Percentiles rank a stretch among this genome's conserved stretches.
These are phyloP conservation scores for Wickerhamomyces sp. DNA, from an alignment of 1,139 yeast species.

Conservation along the genomic window DNA sequence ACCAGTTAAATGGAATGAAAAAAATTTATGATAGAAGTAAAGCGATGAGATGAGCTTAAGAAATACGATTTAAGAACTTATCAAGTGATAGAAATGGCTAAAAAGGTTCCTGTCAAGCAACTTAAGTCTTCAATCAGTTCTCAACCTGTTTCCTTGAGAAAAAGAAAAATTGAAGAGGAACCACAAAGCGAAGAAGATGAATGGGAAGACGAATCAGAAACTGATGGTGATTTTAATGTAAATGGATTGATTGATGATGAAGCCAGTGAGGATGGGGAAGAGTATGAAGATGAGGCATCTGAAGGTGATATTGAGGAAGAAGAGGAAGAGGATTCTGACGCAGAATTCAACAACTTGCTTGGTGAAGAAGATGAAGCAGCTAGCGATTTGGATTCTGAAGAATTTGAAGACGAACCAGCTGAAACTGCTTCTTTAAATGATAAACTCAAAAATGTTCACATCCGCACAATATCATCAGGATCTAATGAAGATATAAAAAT, in stretches of 20 bases:
- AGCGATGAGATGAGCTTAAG: constrained; percentile 2
- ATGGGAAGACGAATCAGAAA: constrained; percentile 1
- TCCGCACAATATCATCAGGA: constrained; percentile 43
- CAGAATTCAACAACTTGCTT: constrained; percentile 53
- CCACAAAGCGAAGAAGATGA: neutral
- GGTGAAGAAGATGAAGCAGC: constrained; percentile 43
- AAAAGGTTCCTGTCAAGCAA: neutral
- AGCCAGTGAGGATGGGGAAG: neutral
- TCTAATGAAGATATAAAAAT: constrained; percentile 35
- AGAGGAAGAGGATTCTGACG: constrained; percentile 49
- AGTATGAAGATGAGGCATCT: neutral
- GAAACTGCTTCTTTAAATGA: constrained; percentile 51
- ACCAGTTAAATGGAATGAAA: neutral
- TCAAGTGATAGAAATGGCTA: neutral
- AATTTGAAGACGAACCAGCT: constrained; percentile 47
- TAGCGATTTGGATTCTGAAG: constrained; percentile 28
- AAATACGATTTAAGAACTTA: neutral
- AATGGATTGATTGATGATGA: neutral
- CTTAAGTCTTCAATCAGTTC: neutral
- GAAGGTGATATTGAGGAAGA: neutral
- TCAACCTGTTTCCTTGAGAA: neutral
- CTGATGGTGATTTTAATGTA: no score
- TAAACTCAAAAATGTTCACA: constrained; percentile 47
- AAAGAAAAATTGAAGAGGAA: constrained; percentile 1
- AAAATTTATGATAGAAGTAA: neutral